Evolutionary conservation across 1,139 yeast genomes (phyloP).

Genomic region (Sugiyamaella xylanicola): DNA sequence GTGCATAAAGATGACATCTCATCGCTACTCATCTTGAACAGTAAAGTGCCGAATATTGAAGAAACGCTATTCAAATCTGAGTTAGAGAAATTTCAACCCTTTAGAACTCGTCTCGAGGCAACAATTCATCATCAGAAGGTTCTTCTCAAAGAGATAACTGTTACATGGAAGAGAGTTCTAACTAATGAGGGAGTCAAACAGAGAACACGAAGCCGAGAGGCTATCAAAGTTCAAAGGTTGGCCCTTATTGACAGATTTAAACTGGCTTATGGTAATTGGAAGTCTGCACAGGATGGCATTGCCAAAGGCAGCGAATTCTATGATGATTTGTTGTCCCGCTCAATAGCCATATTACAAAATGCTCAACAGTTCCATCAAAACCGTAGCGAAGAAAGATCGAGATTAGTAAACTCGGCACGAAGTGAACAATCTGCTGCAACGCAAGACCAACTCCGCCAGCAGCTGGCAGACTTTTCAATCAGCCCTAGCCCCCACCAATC

Average conservation of each 20-base stretch:
- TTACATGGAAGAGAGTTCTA: constrained; percentile 58
- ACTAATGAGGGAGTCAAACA: constrained; percentile 47
- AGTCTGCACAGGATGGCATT: constrained; percentile 58
- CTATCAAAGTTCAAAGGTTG: constrained; percentile 46
- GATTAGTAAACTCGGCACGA: constrained; percentile 29
- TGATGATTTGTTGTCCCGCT: constrained; percentile 52
- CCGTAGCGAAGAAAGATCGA: constrained; percentile 42
- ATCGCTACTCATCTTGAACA: constrained; percentile 68
- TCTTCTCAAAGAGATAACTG: constrained; percentile 58
- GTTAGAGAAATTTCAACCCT: constrained; percentile 73
- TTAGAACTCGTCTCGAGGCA: constrained; percentile 65
- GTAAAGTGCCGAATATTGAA: constrained; percentile 59
- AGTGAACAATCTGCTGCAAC: constrained; percentile 22
- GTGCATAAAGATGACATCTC: constrained; percentile 88
- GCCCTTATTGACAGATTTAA: constrained; percentile 53
- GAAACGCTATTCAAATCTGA: constrained; percentile 68
- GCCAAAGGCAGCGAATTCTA: constrained; percentile 67
- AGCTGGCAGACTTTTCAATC: constrained; percentile 33
- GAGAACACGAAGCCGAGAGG: constrained; percentile 43
- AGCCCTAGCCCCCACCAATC: constrained; percentile 19
- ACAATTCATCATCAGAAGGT: constrained; percentile 65
- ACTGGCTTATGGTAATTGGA: constrained; percentile 56
- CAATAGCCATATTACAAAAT: constrained; percentile 45
- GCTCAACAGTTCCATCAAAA: constrained; percentile 44
- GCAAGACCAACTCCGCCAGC: constrained; percentile 34